A percentile compares a stretch with the other conserved stretches of the same genome.
These are phyloP conservation scores for Porcisia deanei DNA, from an alignment of 208 protist species.

Conservation along the genomic window DNA sequence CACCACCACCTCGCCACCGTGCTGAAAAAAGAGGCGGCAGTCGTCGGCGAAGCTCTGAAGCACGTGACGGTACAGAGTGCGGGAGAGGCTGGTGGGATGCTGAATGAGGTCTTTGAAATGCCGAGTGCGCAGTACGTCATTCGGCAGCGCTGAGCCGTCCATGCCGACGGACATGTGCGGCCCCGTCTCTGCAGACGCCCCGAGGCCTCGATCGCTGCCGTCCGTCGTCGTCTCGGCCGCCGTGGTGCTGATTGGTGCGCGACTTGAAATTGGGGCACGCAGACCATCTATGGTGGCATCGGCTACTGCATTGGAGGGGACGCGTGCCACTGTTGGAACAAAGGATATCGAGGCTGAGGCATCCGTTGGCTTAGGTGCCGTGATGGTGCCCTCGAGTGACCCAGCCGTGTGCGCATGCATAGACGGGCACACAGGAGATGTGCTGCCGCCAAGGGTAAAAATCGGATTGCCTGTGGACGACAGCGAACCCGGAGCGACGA, in stretches of 20 bases:
- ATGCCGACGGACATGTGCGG: neutral
- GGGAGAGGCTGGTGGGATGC: constrained; percentile 53
- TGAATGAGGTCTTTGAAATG: constrained; percentile 64
- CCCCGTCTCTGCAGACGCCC: constrained; percentile 7
- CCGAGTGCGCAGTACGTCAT: constrained; percentile 46
- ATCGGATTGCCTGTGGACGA: neutral
- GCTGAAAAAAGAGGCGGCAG: constrained; percentile 66
- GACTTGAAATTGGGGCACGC: neutral
- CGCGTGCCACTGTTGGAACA: neutral
- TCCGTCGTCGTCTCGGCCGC: neutral
- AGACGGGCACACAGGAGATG: constrained; percentile 25
- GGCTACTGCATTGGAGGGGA: neutral
- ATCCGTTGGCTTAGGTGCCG: neutral
- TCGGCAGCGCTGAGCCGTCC: constrained; percentile 7
- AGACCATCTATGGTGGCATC: neutral
- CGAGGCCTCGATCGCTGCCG: constrained; percentile 1
- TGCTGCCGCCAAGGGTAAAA: neutral
- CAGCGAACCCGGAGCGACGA: neutral
- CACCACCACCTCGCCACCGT: constrained; percentile 81
- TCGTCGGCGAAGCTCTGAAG: constrained; percentile 63
- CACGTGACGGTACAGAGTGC: constrained; percentile 65
- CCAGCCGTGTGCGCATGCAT: constrained; percentile 23
- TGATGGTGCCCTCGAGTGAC: neutral
- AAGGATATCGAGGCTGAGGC: neutral
- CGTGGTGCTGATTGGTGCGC: neutral